Percentiles rank a stretch among this genome's conserved stretches.
phyloP scores from a whole-genome alignment of 768 basidiomycete genomes.

The Boletellus emodensis region DNA sequence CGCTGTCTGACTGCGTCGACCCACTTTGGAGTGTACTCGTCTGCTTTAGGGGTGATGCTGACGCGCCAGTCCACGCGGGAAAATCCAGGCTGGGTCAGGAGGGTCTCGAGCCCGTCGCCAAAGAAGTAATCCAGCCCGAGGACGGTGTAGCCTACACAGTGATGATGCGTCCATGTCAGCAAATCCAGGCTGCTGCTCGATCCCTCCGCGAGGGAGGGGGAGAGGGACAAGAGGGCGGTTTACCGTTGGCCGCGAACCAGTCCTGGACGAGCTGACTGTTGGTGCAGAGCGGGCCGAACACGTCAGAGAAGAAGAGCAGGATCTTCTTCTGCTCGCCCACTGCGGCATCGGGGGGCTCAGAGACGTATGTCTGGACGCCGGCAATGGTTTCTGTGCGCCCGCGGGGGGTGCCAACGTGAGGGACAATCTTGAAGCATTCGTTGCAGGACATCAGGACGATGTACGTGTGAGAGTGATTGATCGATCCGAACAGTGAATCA shows the following conservation, averaged over 20 bases:
- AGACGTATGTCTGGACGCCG: constrained; percentile 51
- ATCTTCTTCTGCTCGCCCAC: constrained; percentile 36
- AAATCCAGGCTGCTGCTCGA: not conserved
- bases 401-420: constrained; percentile 47
- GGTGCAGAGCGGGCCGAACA: constrained; percentile 55
- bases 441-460: constrained; percentile 42
- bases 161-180: too few species aligned
- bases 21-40: constrained; percentile 46
- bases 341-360: constrained; percentile 40
- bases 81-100: constrained; percentile 36
- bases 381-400: constrained; percentile 32
- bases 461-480: not conserved
- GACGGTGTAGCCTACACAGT: constrained; percentile 61
- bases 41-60: constrained; percentile 34
- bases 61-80: constrained; percentile 42
- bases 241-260: constrained; percentile 59
- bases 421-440: constrained; percentile 49
- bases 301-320: constrained; percentile 55
- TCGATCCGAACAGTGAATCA: too few species aligned
- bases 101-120: constrained; percentile 47
- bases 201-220: too few species aligned
- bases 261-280: constrained; percentile 62
- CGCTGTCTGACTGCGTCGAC: constrained; percentile 47
- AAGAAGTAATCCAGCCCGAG: constrained; percentile 63
- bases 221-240: too few species aligned